These are phyloP conservation scores for Microsporum ferrugineum DNA, from an alignment of 2,329 filamentous ascomycete genomes.

Conservation along the genomic window DNA sequence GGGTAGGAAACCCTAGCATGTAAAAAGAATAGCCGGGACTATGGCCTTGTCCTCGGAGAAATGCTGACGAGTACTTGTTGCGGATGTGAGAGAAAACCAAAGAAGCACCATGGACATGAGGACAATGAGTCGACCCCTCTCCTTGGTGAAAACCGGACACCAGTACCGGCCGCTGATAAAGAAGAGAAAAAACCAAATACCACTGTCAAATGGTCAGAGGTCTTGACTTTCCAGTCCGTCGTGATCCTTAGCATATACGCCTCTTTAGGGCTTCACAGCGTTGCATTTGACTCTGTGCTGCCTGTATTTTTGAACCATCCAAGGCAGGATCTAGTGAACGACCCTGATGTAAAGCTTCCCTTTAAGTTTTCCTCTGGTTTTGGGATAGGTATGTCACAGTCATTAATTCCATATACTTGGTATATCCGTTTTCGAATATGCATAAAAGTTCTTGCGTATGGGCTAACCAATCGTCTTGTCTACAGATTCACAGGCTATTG, in stretches of 20 bases:
- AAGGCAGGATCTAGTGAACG: slow-evolving; percentile 40
- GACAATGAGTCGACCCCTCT: slow-evolving; percentile 26
- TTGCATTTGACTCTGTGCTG: slow-evolving; percentile 77
- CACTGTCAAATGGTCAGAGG: slow-evolving; percentile 41
- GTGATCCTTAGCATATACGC: slow-evolving; percentile 69
- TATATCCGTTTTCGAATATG: neutral
- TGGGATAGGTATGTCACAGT: slow-evolving; percentile 41
- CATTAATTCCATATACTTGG: neutral
- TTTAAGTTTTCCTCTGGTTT: slow-evolving; percentile 78
- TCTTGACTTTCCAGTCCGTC: slow-evolving; percentile 62
- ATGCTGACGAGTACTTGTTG: slow-evolving; percentile 43
- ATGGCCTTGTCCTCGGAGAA: slow-evolving; percentile 62
- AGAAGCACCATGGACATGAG: slow-evolving; percentile 9
- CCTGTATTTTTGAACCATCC: slow-evolving; percentile 81
- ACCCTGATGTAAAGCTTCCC: slow-evolving; percentile 52
- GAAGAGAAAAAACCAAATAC: slow-evolving; percentile 17
- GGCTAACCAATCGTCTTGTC: neutral
- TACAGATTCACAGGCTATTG: slow-evolving; percentile 61
- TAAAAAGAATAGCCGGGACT: slow-evolving; percentile 57
- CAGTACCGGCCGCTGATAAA: slow-evolving; percentile 3
- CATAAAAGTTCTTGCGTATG: neutral
- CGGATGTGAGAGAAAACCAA: slow-evolving; percentile 16
- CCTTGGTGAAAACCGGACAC: slow-evolving; percentile 17
- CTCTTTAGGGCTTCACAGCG: slow-evolving; percentile 66
- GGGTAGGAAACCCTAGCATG: slow-evolving; percentile 64